Base-by-base conservation (phyloP, 2,329 filamentous ascomycete genomes). In the Xylaria sp. region DNA sequence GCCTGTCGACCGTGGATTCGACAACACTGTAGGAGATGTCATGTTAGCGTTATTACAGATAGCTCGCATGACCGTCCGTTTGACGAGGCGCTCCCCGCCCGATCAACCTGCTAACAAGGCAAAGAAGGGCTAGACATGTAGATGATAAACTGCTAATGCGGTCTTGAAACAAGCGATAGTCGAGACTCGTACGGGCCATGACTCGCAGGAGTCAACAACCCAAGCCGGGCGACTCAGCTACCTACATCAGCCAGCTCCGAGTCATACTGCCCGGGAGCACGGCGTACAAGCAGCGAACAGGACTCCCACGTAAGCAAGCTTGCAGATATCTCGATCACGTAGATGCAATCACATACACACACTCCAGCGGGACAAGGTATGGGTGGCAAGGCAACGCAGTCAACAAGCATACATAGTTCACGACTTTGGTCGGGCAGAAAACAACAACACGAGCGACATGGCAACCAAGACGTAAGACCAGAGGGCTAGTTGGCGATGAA, bases 391-490 rank as follows among this genome's bases (percentile, higher is more conserved):
- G 60, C 60, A 55, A 51, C 55, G 64, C 54, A 52, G 46, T 57
- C 56, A 54, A 59, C 57, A 59, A 56, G 58, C 41, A 67, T 41
- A 54, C 35, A 62, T 62, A 60, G 31, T 60, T 69, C 65, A 70
- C 68, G 23, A 29, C 44, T 56, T 57, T 60, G 63, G 35, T 57
- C 61, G 63, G 35, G 52, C 52, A 60, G 38, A 64, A 19, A 54
- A 51, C 55, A 44, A 23, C 11, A 46, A 58, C 46, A 52, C 38
- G n/a, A 44, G 13, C 48, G 38, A 44, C 31, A 56, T 40, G 43
- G 4, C 19, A 23, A 31, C 31, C 27, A 11, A 17, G 25, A 8
- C 13, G 19, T 19, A 23, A 13, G 37, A 31, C 19, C 15, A 4
- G 43, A 13, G 35, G 10, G 15, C 31, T 29, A 21, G 37, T 23